Percentiles rank a stretch among this genome's conserved stretches.
Conservation (phyloP, 306 rosid genomes). For the Begonia masoniana region DNA sequence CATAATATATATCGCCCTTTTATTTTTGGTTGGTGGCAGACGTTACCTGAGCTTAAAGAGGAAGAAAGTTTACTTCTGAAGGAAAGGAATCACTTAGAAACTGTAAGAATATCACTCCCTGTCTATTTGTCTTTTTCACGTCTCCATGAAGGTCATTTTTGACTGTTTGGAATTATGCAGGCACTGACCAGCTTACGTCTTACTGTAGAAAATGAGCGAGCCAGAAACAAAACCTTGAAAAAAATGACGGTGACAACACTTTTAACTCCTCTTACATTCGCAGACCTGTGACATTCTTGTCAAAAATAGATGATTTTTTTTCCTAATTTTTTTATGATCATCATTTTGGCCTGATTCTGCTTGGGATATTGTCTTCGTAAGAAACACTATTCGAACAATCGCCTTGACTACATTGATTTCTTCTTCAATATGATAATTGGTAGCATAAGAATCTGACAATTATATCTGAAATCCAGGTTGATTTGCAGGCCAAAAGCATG, state of each 20-base stretch:
- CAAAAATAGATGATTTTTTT: not conserved
- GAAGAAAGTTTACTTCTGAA: conserved; percentile 54
- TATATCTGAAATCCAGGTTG: conserved; percentile 31
- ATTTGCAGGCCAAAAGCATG: conserved; percentile 18
- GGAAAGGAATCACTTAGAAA: conserved; percentile 59
- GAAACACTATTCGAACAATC: not conserved
- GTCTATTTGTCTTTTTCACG: not conserved
- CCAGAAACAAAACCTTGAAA: conserved; percentile 47
- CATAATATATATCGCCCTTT: not conserved
- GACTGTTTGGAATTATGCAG: conserved; percentile 22
- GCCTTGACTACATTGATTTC: not conserved
- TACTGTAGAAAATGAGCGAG: conserved; percentile 44
- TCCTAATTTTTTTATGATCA: not conserved
- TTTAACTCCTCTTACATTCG: no score
- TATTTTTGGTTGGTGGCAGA: conserved; percentile 34
- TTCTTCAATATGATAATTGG: not conserved
- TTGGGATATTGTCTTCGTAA: not conserved
- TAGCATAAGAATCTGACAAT: conserved; percentile 12
- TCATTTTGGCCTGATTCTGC: not conserved
- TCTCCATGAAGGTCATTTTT: not conserved
- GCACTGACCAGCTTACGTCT: conserved; percentile 42
- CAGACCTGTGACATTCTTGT: not conserved
- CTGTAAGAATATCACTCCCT: conserved; percentile 22
- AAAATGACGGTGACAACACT: conserved; percentile 52
- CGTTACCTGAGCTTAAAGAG: conserved; percentile 67